Conservation (phyloP, 495 filamentous ascomycete species). For the Copromyces sp. region DNA sequence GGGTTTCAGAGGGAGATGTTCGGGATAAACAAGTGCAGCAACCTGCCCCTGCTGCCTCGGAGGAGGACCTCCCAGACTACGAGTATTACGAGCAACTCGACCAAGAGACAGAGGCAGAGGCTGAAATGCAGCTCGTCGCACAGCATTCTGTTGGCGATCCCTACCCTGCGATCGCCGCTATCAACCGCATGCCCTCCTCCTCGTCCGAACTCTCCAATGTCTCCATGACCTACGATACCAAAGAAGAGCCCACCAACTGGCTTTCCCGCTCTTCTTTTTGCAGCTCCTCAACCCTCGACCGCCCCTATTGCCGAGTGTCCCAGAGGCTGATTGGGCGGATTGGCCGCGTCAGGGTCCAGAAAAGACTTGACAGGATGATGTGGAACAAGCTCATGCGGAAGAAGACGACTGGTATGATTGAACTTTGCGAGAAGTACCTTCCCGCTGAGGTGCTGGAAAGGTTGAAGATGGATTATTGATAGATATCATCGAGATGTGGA, state of each 20-base stretch:
- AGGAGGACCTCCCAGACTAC: not conserved
- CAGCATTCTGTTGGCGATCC: not conserved
- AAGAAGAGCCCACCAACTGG: not conserved
- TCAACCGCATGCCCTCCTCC: not conserved
- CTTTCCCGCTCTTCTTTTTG: not conserved
- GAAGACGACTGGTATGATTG: not conserved
- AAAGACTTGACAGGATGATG: not conserved
- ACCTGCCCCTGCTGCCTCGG: not conserved
- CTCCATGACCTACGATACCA: not conserved
- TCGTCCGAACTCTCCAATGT: not conserved
- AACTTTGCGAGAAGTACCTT: not conserved
- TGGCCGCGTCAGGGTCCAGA: not conserved
- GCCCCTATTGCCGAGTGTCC: accelerated
- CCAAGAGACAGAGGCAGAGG: not conserved
- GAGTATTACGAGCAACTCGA: not conserved
- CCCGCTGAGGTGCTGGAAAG: not conserved
- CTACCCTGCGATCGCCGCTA: not conserved
- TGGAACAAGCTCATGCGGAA: not conserved
- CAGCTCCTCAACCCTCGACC: not conserved
- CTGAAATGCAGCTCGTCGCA: not conserved
- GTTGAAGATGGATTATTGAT: not conserved
- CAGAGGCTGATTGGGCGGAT: not conserved
- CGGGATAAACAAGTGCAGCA: not conserved
- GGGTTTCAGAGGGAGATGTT: not conserved
- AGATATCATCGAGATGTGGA: not conserved